These are phyloP conservation scores for Porphyrellus cyaneotinctus DNA, from an alignment of 768 basidiomycete genomes.

Conservation along the genomic window DNA sequence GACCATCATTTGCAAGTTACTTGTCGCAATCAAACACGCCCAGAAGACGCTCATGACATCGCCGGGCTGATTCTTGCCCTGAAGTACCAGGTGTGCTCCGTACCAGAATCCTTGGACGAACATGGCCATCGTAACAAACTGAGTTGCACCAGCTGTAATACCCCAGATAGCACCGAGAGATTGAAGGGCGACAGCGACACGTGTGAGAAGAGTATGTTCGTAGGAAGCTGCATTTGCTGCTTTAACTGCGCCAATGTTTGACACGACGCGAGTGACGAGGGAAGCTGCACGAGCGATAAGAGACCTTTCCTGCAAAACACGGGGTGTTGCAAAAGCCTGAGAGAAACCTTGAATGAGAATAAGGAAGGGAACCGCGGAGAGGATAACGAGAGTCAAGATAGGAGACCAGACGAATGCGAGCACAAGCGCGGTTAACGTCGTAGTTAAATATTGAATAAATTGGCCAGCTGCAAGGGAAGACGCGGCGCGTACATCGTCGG, in stretches of 20 bases:
- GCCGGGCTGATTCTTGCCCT: conserved; percentile 63
- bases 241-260: conserved; percentile 86
- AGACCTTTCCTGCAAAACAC: conserved; percentile 61
- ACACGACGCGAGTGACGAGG: conserved; percentile 69
- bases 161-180: conserved; percentile 74
- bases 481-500: conserved; percentile 87
- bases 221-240: conserved; percentile 75
- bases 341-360: conserved; percentile 72
- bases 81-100: conserved; percentile 82
- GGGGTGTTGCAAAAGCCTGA: conserved; percentile 63
- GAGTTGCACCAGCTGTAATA: conserved; percentile 56
- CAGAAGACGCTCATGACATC: conserved; percentile 97
- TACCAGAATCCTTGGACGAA: conserved; percentile 99
- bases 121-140: conserved; percentile 86
- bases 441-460: conserved; percentile 76
- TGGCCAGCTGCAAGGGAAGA: conserved; percentile 76
- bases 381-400: conserved; percentile 85
- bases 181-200: conserved; percentile 45
- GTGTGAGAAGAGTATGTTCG: conserved; percentile 48
- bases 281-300: conserved; percentile 72
- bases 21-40: conserved; percentile 90
- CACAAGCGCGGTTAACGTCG: conserved; percentile 70
- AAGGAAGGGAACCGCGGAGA: conserved; percentile 82
- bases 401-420: conserved; percentile 82
- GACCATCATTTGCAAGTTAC: conserved; percentile 82